phyloP scores from a whole-genome alignment of 2,329 filamentous ascomycete species.

The Neofusicoccum umdonicola region DNA sequence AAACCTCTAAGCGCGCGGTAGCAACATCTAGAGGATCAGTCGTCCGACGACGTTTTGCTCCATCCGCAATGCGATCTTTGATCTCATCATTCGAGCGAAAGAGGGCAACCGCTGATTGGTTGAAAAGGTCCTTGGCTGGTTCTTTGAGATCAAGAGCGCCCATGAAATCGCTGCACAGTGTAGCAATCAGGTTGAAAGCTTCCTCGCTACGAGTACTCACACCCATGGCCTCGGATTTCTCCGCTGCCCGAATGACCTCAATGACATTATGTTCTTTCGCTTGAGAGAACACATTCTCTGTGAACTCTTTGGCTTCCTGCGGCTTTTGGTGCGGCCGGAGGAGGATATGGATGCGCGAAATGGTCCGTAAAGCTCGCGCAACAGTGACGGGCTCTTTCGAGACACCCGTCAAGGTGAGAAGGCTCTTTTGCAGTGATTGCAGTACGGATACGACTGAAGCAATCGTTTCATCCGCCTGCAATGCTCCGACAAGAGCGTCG shows the following conservation, averaged over 20 bases:
- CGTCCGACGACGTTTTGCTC: slow-evolving; percentile 6
- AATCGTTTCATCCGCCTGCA: slow-evolving; percentile 12
- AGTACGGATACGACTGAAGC: background rate
- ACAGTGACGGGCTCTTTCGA: slow-evolving; percentile 11
- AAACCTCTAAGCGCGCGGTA: background rate
- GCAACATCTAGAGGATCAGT: slow-evolving; percentile 1
- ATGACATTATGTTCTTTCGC: background rate
- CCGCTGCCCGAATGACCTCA: background rate
- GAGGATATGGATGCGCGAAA: slow-evolving; percentile 11
- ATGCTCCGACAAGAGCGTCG: slow-evolving; percentile 5
- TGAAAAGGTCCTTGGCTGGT: slow-evolving; percentile 16
- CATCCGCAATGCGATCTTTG: slow-evolving; percentile 8
- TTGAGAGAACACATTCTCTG: background rate
- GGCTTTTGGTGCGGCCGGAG: slow-evolving; percentile 8
- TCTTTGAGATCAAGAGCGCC: slow-evolving; percentile 13
- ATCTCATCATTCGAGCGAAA: slow-evolving; percentile 16
- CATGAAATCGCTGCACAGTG: slow-evolving; percentile 17
- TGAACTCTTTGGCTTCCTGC: background rate
- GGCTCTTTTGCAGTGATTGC: slow-evolving; percentile 4
- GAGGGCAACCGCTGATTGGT: slow-evolving; percentile 3
- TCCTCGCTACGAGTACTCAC: slow-evolving; percentile 1
- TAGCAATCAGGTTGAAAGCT: slow-evolving; percentile 17
- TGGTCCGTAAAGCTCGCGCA: slow-evolving; percentile 6
- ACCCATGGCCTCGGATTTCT: background rate
- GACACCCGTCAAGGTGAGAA: slow-evolving; percentile 4